Percentiles rank a stretch among this genome's conserved stretches.
Conservation (phyloP, 768 basidiomycete genomes). For the Hypsizygus marmoreus region DNA sequence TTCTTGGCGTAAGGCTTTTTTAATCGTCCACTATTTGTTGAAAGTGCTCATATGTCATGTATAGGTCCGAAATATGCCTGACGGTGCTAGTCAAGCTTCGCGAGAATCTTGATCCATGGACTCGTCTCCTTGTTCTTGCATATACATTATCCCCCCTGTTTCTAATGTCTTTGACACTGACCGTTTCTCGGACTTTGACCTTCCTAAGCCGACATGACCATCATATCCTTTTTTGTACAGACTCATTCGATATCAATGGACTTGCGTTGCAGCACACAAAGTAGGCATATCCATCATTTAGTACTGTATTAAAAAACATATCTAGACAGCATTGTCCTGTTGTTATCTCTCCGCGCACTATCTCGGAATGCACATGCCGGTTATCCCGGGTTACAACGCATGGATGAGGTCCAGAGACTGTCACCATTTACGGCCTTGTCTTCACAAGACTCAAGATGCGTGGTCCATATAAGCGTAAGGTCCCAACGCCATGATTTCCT, state of each 20-base stretch:
- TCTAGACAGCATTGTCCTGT: too few relatives aligned
- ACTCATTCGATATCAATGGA: slow-evolving; percentile 12
- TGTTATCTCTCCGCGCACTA: too few relatives aligned
- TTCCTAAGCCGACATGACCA: slow-evolving; percentile 6
- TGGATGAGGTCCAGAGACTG: too few relatives aligned
- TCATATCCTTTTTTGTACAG: slow-evolving; percentile 10
- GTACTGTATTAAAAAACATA: too few relatives aligned
- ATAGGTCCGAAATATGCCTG: slow-evolving; percentile 60
- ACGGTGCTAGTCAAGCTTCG: slow-evolving; percentile 36
- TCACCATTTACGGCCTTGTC: too few relatives aligned
- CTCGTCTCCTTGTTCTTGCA: too few relatives aligned
- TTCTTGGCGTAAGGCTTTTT: slow-evolving; percentile 50
- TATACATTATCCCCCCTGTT: not conserved
- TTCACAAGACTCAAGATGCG: too few relatives aligned
- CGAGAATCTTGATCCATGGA: slow-evolving; percentile 22
- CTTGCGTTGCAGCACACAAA: slow-evolving; percentile 6
- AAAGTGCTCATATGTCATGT: slow-evolving; percentile 1
- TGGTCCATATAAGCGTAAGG: too few relatives aligned
- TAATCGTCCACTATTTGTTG: not conserved
- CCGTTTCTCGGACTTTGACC: slow-evolving; percentile 12
- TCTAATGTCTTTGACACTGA: not conserved
- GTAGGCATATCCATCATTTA: slow-evolving; percentile 9
- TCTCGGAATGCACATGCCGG: too few relatives aligned
- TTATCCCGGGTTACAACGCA: too few relatives aligned
- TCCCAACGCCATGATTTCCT: too few relatives aligned